Base-by-base conservation (phyloP, 768 basidiomycete species). In the Kwoniella sp. region DNA sequence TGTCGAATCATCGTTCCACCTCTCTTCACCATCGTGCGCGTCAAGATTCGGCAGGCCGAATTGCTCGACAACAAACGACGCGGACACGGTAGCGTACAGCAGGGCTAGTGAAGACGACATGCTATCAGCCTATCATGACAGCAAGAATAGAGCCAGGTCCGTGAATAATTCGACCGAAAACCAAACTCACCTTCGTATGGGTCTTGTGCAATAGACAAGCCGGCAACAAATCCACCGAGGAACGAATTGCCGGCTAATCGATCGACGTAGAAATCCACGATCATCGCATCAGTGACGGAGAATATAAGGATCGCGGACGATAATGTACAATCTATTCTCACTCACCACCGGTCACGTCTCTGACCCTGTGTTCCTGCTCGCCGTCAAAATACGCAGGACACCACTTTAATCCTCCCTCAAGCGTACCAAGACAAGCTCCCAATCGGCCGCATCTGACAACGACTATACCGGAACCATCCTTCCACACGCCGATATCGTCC, bases 291-390 rank as follows among this genome's bases (percentile, higher is more conserved):
- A n/a, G n/a, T n/a, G n/a, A n/a, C n/a, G n/a, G n/a, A n/a, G n/a
- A n/a, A n/a, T n/a, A n/a, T n/a, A n/a, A n/a, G n/a, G n/a, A n/a
- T n/a, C n/a, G n/a, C n/a, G n/a, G n/a, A n/a, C n/a, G n/a, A n/a
- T n/a, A n/a, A n/a, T n/a, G n/a, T n/a, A n/a, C n/a, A n/a, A n/a
- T n/a, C n/a, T n/a, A n/a, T n/a, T n/a, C n/a, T n/a, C n/a, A 76
- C 74, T 67, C 44, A 77, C 75, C 73, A 7, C 76, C 76, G 2
- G 73, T 74, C 21, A 71, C 68, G 55, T 75, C 76, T 56, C 57
- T 67, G 10, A 73, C 73, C 50, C 54, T 57, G 17, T 63, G 47
- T 10, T 61, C 55, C 50, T 70, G 68, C 12, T 44, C 56, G 19
- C 47, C 50, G 17, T 46, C 46, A 29, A 63, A 77, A 36, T 65